Percentiles rank a stretch among this genome's conserved stretches.
phyloP scores from a whole-genome alignment of 208 protist genomes.

The Trypanosoma rangeli region DNA sequence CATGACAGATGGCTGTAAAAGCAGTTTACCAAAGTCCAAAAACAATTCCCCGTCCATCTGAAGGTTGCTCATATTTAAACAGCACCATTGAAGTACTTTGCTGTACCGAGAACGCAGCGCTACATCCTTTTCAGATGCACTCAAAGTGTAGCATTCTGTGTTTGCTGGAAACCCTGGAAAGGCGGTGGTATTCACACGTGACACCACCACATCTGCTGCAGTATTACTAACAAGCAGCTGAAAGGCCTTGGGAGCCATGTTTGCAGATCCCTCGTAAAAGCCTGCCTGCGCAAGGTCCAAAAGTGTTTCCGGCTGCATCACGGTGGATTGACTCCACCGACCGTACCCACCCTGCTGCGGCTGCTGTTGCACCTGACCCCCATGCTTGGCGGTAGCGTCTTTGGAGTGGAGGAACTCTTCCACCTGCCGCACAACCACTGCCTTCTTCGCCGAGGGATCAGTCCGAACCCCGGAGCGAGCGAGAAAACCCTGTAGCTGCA shows the following conservation, averaged over 20 bases:
- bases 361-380: slow-evolving; percentile 13
- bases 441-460: slow-evolving; percentile 61
- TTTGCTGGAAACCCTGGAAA: slow-evolving; percentile 89
- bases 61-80: slow-evolving; percentile 90
- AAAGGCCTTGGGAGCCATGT: slow-evolving; percentile 89
- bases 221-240: slow-evolving; percentile 79
- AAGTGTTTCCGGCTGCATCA: slow-evolving; percentile 72
- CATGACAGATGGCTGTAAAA: slow-evolving; percentile 48
- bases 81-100: slow-evolving; percentile 92
- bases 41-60: slow-evolving; percentile 89
- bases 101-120: slow-evolving; percentile 76
- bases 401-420: slow-evolving; percentile 83
- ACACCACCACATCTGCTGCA: slow-evolving; percentile 74
- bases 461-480: slow-evolving; percentile 27
- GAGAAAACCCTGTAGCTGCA: slow-evolving; percentile 82
- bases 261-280: slow-evolving; percentile 81
- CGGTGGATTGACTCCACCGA: slow-evolving; percentile 41
- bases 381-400: slow-evolving; percentile 29
- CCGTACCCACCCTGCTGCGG: slow-evolving; percentile 41
- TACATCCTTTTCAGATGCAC: slow-evolving; percentile 56
- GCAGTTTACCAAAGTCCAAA: slow-evolving; percentile 77
- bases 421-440: slow-evolving; percentile 74
- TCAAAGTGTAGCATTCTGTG: slow-evolving; percentile 89
- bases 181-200: slow-evolving; percentile 85
- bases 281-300: slow-evolving; percentile 84